These are phyloP conservation scores for Pseudogymnoascus sp. DNA, from an alignment of 2,329 filamentous ascomycete species.

Conservation along the genomic window DNA sequence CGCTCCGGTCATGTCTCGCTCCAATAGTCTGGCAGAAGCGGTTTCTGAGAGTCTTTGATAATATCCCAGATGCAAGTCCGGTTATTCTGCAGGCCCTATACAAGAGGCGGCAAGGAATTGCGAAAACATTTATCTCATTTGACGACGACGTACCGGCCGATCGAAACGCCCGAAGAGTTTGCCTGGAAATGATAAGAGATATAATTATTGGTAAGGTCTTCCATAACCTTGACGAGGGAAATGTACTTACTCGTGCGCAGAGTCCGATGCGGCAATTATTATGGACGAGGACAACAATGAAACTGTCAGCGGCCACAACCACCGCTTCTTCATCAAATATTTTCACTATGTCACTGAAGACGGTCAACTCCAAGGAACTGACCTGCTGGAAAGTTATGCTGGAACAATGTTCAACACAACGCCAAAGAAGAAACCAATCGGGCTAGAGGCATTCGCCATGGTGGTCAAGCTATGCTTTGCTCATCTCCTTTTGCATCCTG, in stretches of 20 bases:
- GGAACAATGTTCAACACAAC: neutral
- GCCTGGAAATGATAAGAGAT: slow-evolving; percentile 32
- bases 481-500: slow-evolving; percentile 23
- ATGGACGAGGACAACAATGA: slow-evolving; percentile 10
- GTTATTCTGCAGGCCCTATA: slow-evolving; percentile 23
- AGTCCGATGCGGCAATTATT: slow-evolving; percentile 20
- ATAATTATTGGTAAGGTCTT: slow-evolving; percentile 36
- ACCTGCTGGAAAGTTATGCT: neutral
- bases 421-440: neutral
- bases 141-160: neutral
- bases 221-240: neutral
- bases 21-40: slow-evolving; percentile 39
- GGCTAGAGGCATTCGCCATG: slow-evolving; percentile 13
- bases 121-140: slow-evolving; percentile 22
- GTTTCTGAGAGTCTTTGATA: slow-evolving; percentile 38
- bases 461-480: slow-evolving; percentile 24
- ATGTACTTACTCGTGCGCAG: slow-evolving; percentile 13
- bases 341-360: neutral
- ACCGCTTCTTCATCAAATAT: neutral
- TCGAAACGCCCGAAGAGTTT: slow-evolving; percentile 24
- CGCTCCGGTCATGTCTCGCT: slow-evolving; percentile 31
- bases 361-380: neutral
- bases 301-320: neutral
- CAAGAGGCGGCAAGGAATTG: slow-evolving; percentile 31
- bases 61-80: slow-evolving; percentile 19